These are phyloP conservation scores for Cyberlindnera subsufficiens DNA, from an alignment of 805 yeast genomes.

Conservation along the genomic window DNA sequence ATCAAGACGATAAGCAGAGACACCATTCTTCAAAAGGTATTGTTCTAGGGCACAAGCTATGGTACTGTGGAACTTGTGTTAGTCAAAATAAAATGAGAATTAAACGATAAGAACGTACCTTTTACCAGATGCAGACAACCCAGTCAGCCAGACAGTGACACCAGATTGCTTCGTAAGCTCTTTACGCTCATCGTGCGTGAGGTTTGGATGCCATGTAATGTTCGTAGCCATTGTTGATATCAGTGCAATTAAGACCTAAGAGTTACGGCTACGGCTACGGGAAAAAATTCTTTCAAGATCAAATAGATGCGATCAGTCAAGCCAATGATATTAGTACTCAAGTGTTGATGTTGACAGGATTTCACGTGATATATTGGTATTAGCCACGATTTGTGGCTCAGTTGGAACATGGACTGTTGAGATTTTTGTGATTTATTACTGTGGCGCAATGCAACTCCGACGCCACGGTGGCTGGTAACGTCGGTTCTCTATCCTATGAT, in stretches of 20 bases:
- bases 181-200: slow-evolving; percentile 78
- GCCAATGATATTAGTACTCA: slow-evolving; percentile 1
- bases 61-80: slow-evolving; percentile 33
- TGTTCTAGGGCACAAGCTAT: slow-evolving; percentile 94
- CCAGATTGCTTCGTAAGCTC: slow-evolving; percentile 74
- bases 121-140: slow-evolving; percentile 91
- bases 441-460: slow-evolving; percentile 7
- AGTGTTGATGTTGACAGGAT: slow-evolving; percentile 17
- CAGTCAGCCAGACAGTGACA: slow-evolving; percentile 92
- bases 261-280: too few species aligned
- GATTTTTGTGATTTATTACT: not conserved
- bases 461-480: not conserved
- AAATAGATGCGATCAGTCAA: not conserved
- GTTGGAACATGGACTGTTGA: not conserved
- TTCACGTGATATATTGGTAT: slow-evolving; percentile 20
- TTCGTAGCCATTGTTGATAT: slow-evolving; percentile 77
- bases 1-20: slow-evolving; percentile 81
- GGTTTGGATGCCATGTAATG: slow-evolving; percentile 93
- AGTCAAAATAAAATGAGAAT: slow-evolving; percentile 21
- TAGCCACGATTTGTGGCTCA: not conserved
- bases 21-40: slow-evolving; percentile 59
- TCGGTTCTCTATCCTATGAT: too few species aligned
- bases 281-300: too few species aligned
- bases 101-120: not conserved
- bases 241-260: not conserved